Conservation (phyloP, 2,329 filamentous ascomycete genomes). For the Pseudocercospora vitis region DNA sequence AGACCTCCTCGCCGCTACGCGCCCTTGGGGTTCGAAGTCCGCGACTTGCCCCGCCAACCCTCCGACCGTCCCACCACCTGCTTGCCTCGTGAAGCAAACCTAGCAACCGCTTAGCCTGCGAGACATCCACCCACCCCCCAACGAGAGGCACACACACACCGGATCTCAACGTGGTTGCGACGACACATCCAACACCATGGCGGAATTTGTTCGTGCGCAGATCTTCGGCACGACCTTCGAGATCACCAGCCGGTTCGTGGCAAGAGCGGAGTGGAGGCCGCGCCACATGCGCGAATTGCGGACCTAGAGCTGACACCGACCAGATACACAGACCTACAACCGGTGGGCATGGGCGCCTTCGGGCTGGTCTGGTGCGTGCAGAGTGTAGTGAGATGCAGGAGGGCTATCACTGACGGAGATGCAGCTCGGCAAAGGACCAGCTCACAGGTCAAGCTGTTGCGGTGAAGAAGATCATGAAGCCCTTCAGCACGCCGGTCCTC, state of each 20-base stretch:
- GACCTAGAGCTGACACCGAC: slow-evolving; percentile 25
- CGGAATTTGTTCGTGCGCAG: slow-evolving; percentile 98
- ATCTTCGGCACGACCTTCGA: slow-evolving; percentile 99
- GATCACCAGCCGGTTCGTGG: slow-evolving; percentile 87
- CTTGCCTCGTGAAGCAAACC: slow-evolving; percentile 2
- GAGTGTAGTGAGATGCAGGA: not conserved
- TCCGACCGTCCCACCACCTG: slow-evolving; percentile 2
- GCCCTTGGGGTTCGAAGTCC: not conserved
- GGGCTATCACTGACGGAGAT: slow-evolving; percentile 15
- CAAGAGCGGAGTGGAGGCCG: slow-evolving; percentile 16
- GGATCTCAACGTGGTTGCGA: slow-evolving; percentile 4
- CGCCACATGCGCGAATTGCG: slow-evolving; percentile 9
- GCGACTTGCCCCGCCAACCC: not conserved
- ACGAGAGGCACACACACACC: not conserved
- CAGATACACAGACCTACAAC: slow-evolving; percentile 96
- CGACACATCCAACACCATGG: slow-evolving; percentile 59
- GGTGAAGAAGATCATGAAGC: slow-evolving; percentile 99
- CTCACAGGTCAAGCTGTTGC: slow-evolving; percentile 95
- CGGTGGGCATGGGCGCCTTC: slow-evolving; percentile 98
- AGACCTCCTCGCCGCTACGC: not conserved
- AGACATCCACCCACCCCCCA: not conserved
- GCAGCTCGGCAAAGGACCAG: slow-evolving; percentile 93
- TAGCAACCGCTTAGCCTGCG: slow-evolving; percentile 4
- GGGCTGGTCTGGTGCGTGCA: slow-evolving; percentile 81
- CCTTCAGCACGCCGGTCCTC: slow-evolving; percentile 97